These are phyloP conservation scores for Tuber magnatum DNA, from an alignment of 495 filamentous ascomycete genomes.

Conservation along the genomic window DNA sequence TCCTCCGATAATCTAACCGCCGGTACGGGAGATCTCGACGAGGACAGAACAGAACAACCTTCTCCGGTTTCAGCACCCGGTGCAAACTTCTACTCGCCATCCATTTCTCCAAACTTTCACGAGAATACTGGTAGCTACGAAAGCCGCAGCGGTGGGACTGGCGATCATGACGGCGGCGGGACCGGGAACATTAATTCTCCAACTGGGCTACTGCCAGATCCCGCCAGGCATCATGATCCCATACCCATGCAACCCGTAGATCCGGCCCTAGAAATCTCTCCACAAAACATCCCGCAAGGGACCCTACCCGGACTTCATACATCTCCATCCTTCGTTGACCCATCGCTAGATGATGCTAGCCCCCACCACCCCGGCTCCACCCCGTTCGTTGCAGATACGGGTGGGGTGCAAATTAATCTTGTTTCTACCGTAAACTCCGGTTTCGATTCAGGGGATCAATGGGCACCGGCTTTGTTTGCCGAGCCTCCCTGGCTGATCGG, in stretches of 20 bases:
- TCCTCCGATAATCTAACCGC: neutral
- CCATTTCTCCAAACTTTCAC: conserved; percentile 5
- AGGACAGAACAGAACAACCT: neutral
- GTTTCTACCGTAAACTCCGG: neutral
- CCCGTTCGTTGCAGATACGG: neutral
- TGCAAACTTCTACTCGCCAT: neutral
- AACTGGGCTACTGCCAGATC: neutral
- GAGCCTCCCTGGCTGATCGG: neutral
- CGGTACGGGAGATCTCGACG: neutral
- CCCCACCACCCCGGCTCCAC: neutral
- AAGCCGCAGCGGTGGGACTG: neutral
- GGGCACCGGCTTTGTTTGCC: neutral
- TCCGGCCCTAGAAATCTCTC: neutral
- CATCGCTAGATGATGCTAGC: neutral
- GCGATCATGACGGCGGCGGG: conserved; percentile 2
- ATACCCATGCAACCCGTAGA: neutral
- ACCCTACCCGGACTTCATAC: neutral
- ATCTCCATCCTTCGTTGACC: neutral
- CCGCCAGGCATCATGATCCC: neutral
- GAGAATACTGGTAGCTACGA: neutral
- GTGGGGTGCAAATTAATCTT: neutral
- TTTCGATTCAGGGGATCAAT: neutral
- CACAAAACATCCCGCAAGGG: neutral
- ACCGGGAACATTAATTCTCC: conserved; percentile 2
- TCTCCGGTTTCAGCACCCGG: neutral